Evolutionary conservation across 1,139 yeast genomes (phyloP).

Genomic region (Magnusiomyces suaveolens): DNA sequence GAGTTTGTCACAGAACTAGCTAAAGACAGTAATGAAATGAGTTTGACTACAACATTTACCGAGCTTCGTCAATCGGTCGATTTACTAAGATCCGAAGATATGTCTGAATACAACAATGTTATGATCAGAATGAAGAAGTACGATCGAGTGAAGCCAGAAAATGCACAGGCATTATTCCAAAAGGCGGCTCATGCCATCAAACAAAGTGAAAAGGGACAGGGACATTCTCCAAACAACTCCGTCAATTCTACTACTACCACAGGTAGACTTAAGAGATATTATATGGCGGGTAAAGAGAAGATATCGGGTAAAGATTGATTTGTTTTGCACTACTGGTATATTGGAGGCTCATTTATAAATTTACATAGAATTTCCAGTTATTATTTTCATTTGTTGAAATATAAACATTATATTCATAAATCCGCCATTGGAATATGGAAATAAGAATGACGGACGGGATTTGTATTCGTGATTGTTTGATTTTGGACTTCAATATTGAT

Average conservation of each 20-base stretch:
- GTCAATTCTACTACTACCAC: constrained; percentile 5
- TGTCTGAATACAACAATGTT: constrained; percentile 46
- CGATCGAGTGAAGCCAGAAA: constrained; percentile 51
- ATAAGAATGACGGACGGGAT: too few relatives aligned
- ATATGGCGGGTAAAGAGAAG: constrained; percentile 8
- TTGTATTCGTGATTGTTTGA: too few relatives aligned
- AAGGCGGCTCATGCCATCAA: constrained; percentile 29
- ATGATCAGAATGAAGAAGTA: constrained; percentile 48
- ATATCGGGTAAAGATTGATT: background rate
- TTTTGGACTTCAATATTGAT: too few relatives aligned
- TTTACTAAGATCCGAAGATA: constrained; percentile 41
- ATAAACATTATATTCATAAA: too few relatives aligned
- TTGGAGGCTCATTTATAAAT: background rate
- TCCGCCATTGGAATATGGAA: too few relatives aligned
- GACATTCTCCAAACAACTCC: constrained; percentile 45
- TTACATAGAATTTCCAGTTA: background rate
- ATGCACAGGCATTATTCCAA: constrained; percentile 42
- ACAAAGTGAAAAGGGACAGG: constrained; percentile 6
- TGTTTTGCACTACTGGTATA: too few relatives aligned
- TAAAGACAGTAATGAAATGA: constrained; percentile 27
- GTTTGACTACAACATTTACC: constrained; percentile 39
- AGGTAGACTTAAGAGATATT: constrained; percentile 10
- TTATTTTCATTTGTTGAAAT: background rate
- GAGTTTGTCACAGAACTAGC: constrained; percentile 39
- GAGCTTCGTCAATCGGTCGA: constrained; percentile 58